Conservation (phyloP, 1,284 basidiomycete genomes). For the Vanrija sp. region DNA sequence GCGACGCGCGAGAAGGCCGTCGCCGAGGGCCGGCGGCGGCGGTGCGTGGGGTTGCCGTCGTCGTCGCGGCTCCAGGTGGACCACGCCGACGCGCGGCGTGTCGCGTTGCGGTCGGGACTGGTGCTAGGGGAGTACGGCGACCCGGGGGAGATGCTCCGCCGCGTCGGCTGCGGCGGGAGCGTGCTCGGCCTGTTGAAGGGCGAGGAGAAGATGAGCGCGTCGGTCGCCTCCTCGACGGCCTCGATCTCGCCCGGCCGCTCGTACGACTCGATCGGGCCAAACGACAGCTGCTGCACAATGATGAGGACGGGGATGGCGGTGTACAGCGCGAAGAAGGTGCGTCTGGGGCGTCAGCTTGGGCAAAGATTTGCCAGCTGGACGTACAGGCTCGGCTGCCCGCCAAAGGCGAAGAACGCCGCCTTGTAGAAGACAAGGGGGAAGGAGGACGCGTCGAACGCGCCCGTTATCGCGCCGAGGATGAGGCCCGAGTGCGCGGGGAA, state of each 20-base stretch:
- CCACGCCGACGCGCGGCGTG: not conserved
- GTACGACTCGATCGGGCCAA: constrained; percentile 32
- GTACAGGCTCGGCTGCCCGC: not conserved
- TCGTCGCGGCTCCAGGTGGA: not conserved
- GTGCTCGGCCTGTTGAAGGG: too few relatives aligned
- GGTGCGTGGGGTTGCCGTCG: not conserved
- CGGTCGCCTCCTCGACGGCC: too few relatives aligned
- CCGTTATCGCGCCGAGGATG: constrained; percentile 47
- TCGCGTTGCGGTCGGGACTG: too few relatives aligned
- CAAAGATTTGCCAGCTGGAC: constrained; percentile 15
- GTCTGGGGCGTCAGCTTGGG: constrained; percentile 5
- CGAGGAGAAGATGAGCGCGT: too few relatives aligned
- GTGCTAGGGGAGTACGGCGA: too few relatives aligned
- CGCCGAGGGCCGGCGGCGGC: constrained; percentile 7
- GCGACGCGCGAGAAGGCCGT: constrained; percentile 25
- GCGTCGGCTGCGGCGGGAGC: too few relatives aligned
- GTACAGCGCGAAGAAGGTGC: too few relatives aligned
- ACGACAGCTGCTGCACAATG: constrained; percentile 38
- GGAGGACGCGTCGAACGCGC: constrained; percentile 49
- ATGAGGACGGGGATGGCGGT: constrained; percentile 20
- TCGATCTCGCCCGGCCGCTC: constrained; percentile 3
- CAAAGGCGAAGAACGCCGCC: constrained; percentile 26
- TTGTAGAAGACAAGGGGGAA: constrained; percentile 45
- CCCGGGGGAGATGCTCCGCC: too few relatives aligned
- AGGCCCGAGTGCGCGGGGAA: constrained; percentile 49